phyloP scores from a whole-genome alignment of 257 asterid species.

The Fraxinus cuspidata region DNA sequence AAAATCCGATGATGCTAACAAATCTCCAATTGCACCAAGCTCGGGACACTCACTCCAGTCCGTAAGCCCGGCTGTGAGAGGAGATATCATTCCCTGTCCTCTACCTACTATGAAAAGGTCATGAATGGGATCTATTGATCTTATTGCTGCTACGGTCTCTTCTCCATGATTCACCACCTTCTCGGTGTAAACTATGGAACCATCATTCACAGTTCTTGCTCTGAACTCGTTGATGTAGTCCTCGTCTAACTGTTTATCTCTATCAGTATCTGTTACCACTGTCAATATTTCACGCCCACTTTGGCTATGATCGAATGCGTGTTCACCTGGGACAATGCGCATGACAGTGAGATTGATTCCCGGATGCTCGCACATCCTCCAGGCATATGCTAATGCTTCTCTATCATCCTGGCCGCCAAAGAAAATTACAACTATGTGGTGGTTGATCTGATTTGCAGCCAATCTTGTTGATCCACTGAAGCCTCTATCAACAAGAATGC shows the following conservation, averaged over 20 bases:
- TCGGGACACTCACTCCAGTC: slow-evolving; percentile 99
- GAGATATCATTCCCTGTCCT: slow-evolving; percentile 66
- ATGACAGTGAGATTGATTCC: slow-evolving; percentile 58
- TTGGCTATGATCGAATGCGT: slow-evolving; percentile 5
- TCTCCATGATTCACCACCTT: slow-evolving; percentile 75
- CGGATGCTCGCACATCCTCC: slow-evolving; percentile 75
- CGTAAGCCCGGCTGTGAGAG: slow-evolving; percentile 79
- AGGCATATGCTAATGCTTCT: slow-evolving; percentile 75
- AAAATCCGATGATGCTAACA: slow-evolving; percentile 85
- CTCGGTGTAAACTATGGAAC: slow-evolving; percentile 47
- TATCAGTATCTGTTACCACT: slow-evolving; percentile 43
- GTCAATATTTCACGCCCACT: slow-evolving; percentile 39
- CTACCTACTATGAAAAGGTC: slow-evolving; percentile 84
- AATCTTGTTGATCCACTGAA: slow-evolving; percentile 67
- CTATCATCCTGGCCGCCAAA: slow-evolving; percentile 90
- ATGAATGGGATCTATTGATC: slow-evolving; percentile 56
- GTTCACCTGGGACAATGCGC: slow-evolving; percentile 56
- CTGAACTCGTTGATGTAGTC: slow-evolving; percentile 61
- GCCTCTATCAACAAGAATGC: slow-evolving; percentile 89
- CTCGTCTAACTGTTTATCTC: slow-evolving; percentile 62
- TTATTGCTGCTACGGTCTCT: slow-evolving; percentile 75
- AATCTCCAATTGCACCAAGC: slow-evolving; percentile 88
- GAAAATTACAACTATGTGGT: slow-evolving; percentile 65
- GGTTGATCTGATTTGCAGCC: slow-evolving; percentile 52
- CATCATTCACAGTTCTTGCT: slow-evolving; percentile 40